Conservation (phyloP, 2,329 filamentous ascomycete genomes). For the Achaetomium macrosporum region DNA sequence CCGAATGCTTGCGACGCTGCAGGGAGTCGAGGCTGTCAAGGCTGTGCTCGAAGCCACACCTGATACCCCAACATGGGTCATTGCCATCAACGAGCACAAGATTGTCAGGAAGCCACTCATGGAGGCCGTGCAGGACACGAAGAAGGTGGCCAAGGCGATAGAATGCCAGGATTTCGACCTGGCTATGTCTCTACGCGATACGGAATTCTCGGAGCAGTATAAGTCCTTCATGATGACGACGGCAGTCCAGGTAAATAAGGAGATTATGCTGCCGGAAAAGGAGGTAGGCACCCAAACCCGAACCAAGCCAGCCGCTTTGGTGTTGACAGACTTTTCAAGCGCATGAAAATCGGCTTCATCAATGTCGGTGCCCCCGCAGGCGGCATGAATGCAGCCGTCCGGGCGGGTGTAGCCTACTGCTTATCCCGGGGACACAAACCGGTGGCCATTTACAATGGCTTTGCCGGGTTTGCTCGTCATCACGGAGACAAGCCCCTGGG, state of each 20-base stretch:
- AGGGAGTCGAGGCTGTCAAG: slow-evolving; percentile 90
- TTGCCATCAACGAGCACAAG: slow-evolving; percentile 96
- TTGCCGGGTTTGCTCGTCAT: slow-evolving; percentile 87
- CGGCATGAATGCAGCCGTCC: slow-evolving; percentile 95
- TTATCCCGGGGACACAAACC: slow-evolving; percentile 87
- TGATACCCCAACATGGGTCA: slow-evolving; percentile 86
- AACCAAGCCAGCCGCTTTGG: neutral
- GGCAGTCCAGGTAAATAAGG: slow-evolving; percentile 64
- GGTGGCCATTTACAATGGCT: slow-evolving; percentile 91
- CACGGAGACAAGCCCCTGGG: slow-evolving; percentile 76
- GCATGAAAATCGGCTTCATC: slow-evolving; percentile 91
- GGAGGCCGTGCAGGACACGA: slow-evolving; percentile 80
- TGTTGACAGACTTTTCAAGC: slow-evolving; percentile 43
- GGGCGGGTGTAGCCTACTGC: slow-evolving; percentile 90
- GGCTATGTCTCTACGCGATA: slow-evolving; percentile 83
- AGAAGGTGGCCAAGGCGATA: slow-evolving; percentile 77
- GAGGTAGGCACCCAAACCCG: slow-evolving; percentile 48
- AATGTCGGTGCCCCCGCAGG: slow-evolving; percentile 95
- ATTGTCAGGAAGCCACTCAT: slow-evolving; percentile 86
- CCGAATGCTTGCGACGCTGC: slow-evolving; percentile 83
- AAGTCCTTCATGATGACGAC: slow-evolving; percentile 87
- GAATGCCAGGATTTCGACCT: slow-evolving; percentile 76
- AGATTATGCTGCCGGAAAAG: slow-evolving; percentile 60
- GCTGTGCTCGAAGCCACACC: slow-evolving; percentile 86
- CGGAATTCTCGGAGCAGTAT: slow-evolving; percentile 91